Conservation (phyloP, 1,284 basidiomycete genomes). For the Takashimella tepidaria region DNA sequence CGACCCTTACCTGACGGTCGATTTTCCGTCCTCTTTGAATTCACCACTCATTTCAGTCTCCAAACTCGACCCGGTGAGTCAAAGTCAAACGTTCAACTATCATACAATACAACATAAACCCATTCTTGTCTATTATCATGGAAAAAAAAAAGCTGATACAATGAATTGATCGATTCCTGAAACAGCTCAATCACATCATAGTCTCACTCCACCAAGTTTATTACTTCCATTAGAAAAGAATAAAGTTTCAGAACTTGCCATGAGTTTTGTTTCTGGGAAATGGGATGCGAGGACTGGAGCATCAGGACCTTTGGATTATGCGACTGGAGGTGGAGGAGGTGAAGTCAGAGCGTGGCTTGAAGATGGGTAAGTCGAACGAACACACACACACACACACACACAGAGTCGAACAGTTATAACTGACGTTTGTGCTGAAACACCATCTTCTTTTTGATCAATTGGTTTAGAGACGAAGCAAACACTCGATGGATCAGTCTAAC, state of each 20-base stretch:
- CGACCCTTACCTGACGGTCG: constrained; percentile 77
- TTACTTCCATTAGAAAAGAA: constrained; percentile 81
- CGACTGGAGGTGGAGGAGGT: constrained; percentile 73
- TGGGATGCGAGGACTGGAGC: constrained; percentile 84
- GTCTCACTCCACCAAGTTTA: constrained; percentile 74
- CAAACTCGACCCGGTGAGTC: too few relatives aligned
- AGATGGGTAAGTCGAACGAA: constrained; percentile 55
- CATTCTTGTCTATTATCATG: constrained; percentile 3
- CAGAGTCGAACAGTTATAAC: too few relatives aligned
- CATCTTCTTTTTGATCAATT: too few relatives aligned
- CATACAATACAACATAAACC: neutral
- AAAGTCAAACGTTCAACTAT: neutral
- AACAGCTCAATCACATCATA: constrained; percentile 67
- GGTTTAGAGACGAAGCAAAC: constrained; percentile 50
- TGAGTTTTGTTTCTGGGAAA: constrained; percentile 80
- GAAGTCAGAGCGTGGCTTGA: constrained; percentile 84
- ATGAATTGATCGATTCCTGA: too few relatives aligned
- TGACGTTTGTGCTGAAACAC: too few relatives aligned
- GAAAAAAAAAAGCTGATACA: too few relatives aligned
- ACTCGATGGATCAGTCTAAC: constrained; percentile 77
- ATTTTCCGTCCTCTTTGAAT: constrained; percentile 76
- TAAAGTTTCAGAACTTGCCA: constrained; percentile 76
- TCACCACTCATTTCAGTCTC: constrained; percentile 65
- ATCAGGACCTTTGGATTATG: constrained; percentile 54
- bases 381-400: too few relatives aligned